These are phyloP conservation scores for Rutstroemia sydowiana DNA, from an alignment of 2,329 filamentous ascomycete species.

Conservation along the genomic window DNA sequence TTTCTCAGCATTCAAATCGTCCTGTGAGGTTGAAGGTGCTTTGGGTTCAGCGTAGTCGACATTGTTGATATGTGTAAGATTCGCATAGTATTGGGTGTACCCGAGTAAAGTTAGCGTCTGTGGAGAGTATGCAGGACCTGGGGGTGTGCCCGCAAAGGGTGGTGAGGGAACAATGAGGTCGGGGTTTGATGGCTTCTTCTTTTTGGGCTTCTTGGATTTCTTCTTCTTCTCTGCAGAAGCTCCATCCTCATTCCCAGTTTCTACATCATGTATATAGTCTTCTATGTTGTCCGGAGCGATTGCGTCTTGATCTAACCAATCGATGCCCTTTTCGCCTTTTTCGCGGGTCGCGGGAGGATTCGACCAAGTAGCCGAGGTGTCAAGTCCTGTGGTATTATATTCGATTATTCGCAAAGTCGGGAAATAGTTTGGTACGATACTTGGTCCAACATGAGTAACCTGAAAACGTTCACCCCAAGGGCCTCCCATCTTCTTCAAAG, in stretches of 20 bases:
- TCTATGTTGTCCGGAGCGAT: not conserved
- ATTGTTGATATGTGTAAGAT: conserved; percentile 85
- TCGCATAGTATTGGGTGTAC: conserved; percentile 89
- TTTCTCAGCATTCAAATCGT: conserved; percentile 33
- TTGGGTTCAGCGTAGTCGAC: conserved; percentile 39
- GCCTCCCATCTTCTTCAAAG: conserved; percentile 64
- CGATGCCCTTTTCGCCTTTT: conserved; percentile 7
- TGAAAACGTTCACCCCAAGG: conserved; percentile 80
- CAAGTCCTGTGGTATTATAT: conserved; percentile 67
- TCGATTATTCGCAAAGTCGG: conserved; percentile 85
- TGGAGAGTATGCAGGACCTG: conserved; percentile 83
- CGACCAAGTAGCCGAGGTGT: conserved; percentile 20
- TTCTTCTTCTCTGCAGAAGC: conserved; percentile 34
- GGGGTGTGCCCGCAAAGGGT: conserved; percentile 64
- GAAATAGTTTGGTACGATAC: conserved; percentile 87
- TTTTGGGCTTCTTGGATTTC: conserved; percentile 38
- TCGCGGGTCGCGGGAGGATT: conserved; percentile 10
- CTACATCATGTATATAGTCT: not conserved
- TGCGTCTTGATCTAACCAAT: conserved; percentile 18
- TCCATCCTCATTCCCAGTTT: conserved; percentile 30
- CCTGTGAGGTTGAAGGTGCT: conserved; percentile 10
- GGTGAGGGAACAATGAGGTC: conserved; percentile 60
- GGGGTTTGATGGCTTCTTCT: conserved; percentile 48
- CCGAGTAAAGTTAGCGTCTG: conserved; percentile 73
- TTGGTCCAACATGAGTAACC: conserved; percentile 72